Evolutionary conservation across 345 rosid species (phyloP).

Genomic region (Eucalyptus pauciflora): DNA sequence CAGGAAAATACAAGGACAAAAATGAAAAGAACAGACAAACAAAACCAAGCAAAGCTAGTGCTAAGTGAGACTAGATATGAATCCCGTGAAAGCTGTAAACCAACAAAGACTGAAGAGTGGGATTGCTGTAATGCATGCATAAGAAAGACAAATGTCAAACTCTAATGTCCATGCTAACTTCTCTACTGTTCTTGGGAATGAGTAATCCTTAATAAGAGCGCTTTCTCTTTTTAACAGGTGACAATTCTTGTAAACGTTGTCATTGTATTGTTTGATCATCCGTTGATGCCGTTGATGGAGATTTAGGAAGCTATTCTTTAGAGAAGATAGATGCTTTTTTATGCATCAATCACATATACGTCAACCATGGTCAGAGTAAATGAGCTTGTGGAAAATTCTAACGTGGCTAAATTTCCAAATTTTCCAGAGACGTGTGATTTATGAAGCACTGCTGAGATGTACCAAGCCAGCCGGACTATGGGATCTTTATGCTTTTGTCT

Average conservation of each 20-base stretch:
- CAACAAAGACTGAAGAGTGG: background rate
- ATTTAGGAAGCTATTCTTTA: background rate
- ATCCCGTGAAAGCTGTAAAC: background rate
- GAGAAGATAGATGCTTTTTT: background rate
- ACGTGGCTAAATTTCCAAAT: background rate
- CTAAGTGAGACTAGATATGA: background rate
- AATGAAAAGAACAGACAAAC: background rate
- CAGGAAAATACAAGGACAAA: background rate
- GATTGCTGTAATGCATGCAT: background rate
- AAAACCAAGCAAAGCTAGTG: background rate
- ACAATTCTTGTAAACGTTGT: background rate
- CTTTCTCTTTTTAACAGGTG: background rate
- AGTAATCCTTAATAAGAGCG: background rate
- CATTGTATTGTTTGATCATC: background rate
- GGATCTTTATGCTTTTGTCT: constrained; percentile 82
- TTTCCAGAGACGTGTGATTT: constrained; percentile 65
- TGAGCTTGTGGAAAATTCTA: background rate
- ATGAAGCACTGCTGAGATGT: constrained; percentile 50
- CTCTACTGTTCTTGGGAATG: background rate
- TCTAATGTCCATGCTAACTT: background rate
- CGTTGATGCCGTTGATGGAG: background rate
- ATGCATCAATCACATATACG: background rate
- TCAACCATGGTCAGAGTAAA: background rate
- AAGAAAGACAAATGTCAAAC: background rate
- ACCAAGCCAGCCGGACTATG: constrained; percentile 57